These are phyloP conservation scores for Claviceps sp. DNA, from an alignment of 2,329 filamentous ascomycete genomes.

Conservation along the genomic window DNA sequence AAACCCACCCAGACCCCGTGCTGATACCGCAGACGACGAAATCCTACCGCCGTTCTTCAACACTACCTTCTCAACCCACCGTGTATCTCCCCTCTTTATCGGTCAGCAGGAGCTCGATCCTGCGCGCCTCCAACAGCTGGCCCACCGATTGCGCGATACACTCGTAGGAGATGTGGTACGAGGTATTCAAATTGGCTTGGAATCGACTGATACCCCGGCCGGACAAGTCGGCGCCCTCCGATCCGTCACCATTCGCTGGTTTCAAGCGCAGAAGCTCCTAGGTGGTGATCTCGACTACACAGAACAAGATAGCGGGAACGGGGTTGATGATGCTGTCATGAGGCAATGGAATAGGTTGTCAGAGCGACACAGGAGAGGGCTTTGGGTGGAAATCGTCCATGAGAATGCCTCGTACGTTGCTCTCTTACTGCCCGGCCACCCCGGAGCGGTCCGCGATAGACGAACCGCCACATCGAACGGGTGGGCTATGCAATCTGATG, in stretches of 20 bases:
- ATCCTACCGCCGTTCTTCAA: slow-evolving; percentile 36
- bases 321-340: slow-evolving; percentile 7
- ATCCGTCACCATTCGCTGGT: slow-evolving; percentile 34
- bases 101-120: slow-evolving; percentile 26
- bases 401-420: slow-evolving; percentile 39
- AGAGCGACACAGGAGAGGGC: slow-evolving; percentile 16
- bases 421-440: slow-evolving; percentile 31
- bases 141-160: slow-evolving; percentile 36
- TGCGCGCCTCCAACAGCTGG: slow-evolving; percentile 27
- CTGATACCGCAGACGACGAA: slow-evolving; percentile 13
- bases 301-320: slow-evolving; percentile 8
- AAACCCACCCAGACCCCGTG: slow-evolving; percentile 7
- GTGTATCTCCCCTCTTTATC: slow-evolving; percentile 39
- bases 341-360: slow-evolving; percentile 7
- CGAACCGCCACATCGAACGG: slow-evolving; percentile 1
- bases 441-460: slow-evolving; percentile 5
- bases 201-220: slow-evolving; percentile 25
- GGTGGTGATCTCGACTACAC: slow-evolving; percentile 14
- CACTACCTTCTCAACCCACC: slow-evolving; percentile 44
- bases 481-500: slow-evolving; percentile 12
- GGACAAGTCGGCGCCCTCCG: slow-evolving; percentile 30
- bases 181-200: slow-evolving; percentile 40
- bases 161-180: slow-evolving; percentile 47
- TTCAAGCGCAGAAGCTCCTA: slow-evolving; percentile 20
- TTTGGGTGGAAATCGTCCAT: slow-evolving; percentile 37